A percentile compares a stretch with the other conserved stretches of the same genome.
Conservation (phyloP, 2,329 filamentous ascomycete species). For the Stromatinia cepivora region DNA sequence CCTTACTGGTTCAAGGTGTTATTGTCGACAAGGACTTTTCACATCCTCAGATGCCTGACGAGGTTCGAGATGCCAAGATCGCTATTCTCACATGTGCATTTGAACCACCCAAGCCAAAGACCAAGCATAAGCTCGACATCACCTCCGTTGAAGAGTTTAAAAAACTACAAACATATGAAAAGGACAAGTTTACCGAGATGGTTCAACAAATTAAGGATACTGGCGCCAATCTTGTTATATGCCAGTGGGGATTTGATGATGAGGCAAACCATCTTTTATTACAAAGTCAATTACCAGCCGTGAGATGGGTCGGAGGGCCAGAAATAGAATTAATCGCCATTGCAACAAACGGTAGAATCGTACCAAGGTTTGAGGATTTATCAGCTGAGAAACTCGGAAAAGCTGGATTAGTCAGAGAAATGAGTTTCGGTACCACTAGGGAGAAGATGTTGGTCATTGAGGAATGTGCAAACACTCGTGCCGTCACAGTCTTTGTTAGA, state of each 20-base stretch:
- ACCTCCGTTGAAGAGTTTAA: slow-evolving; percentile 97
- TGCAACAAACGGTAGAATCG: slow-evolving; percentile 95
- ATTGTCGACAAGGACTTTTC: slow-evolving; percentile 99
- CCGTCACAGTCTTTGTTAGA: slow-evolving; percentile 93
- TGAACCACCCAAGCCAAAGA: slow-evolving; percentile 98
- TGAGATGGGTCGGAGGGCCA: slow-evolving; percentile 95
- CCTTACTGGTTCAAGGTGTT: slow-evolving; percentile 92
- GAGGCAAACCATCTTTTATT: slow-evolving; percentile 97
- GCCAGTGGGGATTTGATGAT: slow-evolving; percentile 99
- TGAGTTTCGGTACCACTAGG: slow-evolving; percentile 94
- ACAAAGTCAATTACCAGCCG: slow-evolving; percentile 92
- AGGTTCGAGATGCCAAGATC: slow-evolving; percentile 93
- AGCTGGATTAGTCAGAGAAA: slow-evolving; percentile 87
- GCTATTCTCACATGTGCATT: slow-evolving; percentile 98
- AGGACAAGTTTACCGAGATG: slow-evolving; percentile 97
- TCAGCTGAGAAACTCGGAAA: slow-evolving; percentile 86
- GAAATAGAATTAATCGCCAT: slow-evolving; percentile 99
- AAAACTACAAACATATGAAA: slow-evolving; percentile 93
- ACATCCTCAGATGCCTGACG: slow-evolving; percentile 96
- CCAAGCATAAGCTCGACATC: slow-evolving; percentile 98
- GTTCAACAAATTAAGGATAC: slow-evolving; percentile 97
- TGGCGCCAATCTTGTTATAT: slow-evolving; percentile 95
- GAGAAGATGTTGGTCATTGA: slow-evolving; percentile 99
- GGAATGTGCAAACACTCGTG: slow-evolving; percentile 96
- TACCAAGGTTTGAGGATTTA: slow-evolving; percentile 94